Conservation (phyloP, 2,329 filamentous ascomycete genomes). For the Claviceps digitariae region DNA sequence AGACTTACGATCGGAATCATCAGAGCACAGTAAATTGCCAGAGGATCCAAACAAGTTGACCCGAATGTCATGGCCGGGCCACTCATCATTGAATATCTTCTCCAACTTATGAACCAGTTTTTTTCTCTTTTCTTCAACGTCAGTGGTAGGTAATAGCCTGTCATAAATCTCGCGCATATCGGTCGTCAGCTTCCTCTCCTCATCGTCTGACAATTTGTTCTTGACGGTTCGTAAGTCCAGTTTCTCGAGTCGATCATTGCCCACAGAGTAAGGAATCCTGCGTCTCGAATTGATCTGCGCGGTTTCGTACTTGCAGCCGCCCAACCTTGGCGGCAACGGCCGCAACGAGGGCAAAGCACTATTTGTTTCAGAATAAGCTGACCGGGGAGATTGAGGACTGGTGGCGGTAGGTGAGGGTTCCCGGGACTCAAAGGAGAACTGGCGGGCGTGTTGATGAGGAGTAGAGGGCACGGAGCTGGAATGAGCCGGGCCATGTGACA, state of each 20-base stretch:
- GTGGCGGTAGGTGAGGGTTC: constrained; percentile 67
- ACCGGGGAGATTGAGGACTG: constrained; percentile 74
- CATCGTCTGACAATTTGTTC: constrained; percentile 53
- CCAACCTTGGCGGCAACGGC: constrained; percentile 43
- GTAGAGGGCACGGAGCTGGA: constrained; percentile 90
- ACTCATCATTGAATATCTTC: constrained; percentile 75
- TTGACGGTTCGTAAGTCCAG: constrained; percentile 60
- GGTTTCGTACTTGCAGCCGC: constrained; percentile 79
- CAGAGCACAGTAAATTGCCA: constrained; percentile 85
- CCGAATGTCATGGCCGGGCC: constrained; percentile 79
- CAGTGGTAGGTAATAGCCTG: constrained; percentile 65
- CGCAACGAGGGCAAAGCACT: constrained; percentile 56
- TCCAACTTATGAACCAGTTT: constrained; percentile 79
- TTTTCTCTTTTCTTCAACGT: constrained; percentile 62
- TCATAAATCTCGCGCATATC: constrained; percentile 82
- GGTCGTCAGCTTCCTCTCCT: constrained; percentile 60
- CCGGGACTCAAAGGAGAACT: constrained; percentile 66
- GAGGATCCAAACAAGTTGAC: constrained; percentile 97
- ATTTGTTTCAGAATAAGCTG: constrained; percentile 80
- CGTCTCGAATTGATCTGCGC: constrained; percentile 67
- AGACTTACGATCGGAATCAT: constrained; percentile 79
- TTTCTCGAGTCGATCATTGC: constrained; percentile 63
- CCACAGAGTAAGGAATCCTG: constrained; percentile 83
- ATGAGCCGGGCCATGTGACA: constrained; percentile 30
- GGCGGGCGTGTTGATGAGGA: constrained; percentile 74